Percentiles rank a stretch among this genome's conserved stretches.
Conservation (phyloP, 2,329 filamentous ascomycete genomes). For the Fusarium paranaense region DNA sequence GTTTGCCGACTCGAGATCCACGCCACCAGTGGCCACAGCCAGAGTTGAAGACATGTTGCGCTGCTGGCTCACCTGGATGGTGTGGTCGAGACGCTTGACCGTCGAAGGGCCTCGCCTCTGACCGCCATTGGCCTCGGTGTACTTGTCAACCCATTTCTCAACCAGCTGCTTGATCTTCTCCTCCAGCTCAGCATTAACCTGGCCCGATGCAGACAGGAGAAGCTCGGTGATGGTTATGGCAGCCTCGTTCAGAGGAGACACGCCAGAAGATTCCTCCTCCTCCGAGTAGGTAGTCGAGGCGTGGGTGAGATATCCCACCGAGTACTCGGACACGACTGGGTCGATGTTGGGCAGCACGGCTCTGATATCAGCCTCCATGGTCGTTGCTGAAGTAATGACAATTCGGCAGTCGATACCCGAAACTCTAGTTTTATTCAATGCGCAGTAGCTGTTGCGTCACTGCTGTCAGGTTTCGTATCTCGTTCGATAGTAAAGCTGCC, state of each 20-base stretch:
- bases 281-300: conserved; percentile 89
- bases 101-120: conserved; percentile 79
- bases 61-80: conserved; percentile 93
- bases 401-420: not conserved
- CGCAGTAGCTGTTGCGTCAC: not conserved
- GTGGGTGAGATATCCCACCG: conserved; percentile 93
- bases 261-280: conserved; percentile 72
- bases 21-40: conserved; percentile 83
- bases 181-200: conserved; percentile 78
- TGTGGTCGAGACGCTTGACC: conserved; percentile 89
- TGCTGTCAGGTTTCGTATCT: conserved; percentile 16
- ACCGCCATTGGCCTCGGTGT: conserved; percentile 79
- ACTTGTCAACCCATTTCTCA: conserved; percentile 86
- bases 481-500: conserved; percentile 33
- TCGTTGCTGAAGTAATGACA: conserved; percentile 17
- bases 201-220: conserved; percentile 91
- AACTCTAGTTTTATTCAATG: not conserved
- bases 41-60: conserved; percentile 96
- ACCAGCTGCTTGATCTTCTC: conserved; percentile 85
- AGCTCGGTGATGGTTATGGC: conserved; percentile 87
- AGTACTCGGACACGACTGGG: conserved; percentile 90
- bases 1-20: conserved; percentile 95
- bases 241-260: conserved; percentile 85
- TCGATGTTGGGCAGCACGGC: conserved; percentile 88
- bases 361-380: conserved; percentile 90